These are phyloP conservation scores for Populus euphratica DNA, from an alignment of 345 rosid species.

Conservation along the genomic window DNA sequence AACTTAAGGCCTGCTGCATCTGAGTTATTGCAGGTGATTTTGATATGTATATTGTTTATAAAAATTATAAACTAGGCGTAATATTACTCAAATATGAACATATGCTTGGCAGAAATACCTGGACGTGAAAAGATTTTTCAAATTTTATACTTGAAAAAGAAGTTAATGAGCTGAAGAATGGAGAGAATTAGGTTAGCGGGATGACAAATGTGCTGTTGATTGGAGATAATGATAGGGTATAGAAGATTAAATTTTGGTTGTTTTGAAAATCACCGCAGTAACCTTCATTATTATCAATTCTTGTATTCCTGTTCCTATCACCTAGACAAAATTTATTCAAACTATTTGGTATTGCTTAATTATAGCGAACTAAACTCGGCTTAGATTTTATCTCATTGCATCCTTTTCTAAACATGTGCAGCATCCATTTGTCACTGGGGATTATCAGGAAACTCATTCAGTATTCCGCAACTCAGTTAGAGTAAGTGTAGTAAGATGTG, in stretches of 20 bases:
- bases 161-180: not conserved
- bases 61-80: not conserved
- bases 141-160: not conserved
- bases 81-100: not conserved
- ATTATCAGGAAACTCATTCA: conserved; percentile 46
- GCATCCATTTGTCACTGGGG: conserved; percentile 36
- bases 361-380: not conserved
- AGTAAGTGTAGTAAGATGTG: conserved; percentile 37
- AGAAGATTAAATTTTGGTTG: not conserved
- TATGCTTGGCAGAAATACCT: not conserved
- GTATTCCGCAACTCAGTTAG: conserved; percentile 40
- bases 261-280: not conserved
- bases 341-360: not conserved
- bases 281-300: not conserved
- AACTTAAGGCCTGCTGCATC: conserved; percentile 28
- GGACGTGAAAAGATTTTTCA: not conserved
- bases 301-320: not conserved
- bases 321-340: not conserved
- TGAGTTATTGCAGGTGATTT: conserved; percentile 28
- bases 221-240: not conserved
- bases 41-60: conserved; percentile 3
- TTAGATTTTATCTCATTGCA: conserved; percentile 6
- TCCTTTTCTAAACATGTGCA: conserved; percentile 24
- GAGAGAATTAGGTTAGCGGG: not conserved
- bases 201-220: not conserved